These are phyloP conservation scores for Aspergillus neotritici DNA, from an alignment of 2,329 filamentous ascomycete genomes.

Conservation along the genomic window DNA sequence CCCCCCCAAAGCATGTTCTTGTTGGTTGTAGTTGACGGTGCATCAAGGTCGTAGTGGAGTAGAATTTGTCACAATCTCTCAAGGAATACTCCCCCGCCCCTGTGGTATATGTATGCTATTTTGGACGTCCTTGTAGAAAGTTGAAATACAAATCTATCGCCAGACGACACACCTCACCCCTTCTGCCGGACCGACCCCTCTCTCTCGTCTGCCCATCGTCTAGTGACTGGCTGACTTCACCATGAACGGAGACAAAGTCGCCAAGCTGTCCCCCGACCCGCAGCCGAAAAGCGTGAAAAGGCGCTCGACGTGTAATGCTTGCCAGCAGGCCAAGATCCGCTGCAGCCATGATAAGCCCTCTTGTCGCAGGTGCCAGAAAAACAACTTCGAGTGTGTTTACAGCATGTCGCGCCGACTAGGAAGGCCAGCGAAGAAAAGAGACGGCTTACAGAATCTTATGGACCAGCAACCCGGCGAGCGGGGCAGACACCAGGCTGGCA, in stretches of 20 bases:
- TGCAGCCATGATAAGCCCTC: conserved; percentile 34
- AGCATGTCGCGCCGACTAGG: conserved; percentile 33
- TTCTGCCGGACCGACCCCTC: too few species aligned
- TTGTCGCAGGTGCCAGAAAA: conserved; percentile 31
- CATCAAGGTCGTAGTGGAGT: too few species aligned
- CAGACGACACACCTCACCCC: too few species aligned
- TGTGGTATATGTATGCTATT: too few species aligned
- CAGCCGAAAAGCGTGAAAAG: conserved; percentile 32
- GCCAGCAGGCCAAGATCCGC: conserved; percentile 35
- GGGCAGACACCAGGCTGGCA: conserved; percentile 1
- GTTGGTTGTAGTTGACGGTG: too few species aligned
- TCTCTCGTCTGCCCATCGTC: neutral
- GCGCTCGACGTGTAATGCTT: conserved; percentile 36
- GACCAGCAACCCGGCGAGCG: neutral
- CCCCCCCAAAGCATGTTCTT: too few species aligned
- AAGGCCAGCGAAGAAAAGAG: conserved; percentile 30
- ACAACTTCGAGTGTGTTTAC: conserved; percentile 32
- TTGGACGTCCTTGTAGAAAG: too few species aligned
- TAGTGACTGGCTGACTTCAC: neutral
- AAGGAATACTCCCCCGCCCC: too few species aligned
- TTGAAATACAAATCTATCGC: too few species aligned
- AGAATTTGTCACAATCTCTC: too few species aligned
- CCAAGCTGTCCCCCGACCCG: conserved; percentile 4
- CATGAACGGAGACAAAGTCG: conserved; percentile 8
- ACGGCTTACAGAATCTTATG: conserved; percentile 2